These are phyloP conservation scores for Recurvomyces mirabilis DNA, from an alignment of 495 filamentous ascomycete genomes.

Conservation along the genomic window DNA sequence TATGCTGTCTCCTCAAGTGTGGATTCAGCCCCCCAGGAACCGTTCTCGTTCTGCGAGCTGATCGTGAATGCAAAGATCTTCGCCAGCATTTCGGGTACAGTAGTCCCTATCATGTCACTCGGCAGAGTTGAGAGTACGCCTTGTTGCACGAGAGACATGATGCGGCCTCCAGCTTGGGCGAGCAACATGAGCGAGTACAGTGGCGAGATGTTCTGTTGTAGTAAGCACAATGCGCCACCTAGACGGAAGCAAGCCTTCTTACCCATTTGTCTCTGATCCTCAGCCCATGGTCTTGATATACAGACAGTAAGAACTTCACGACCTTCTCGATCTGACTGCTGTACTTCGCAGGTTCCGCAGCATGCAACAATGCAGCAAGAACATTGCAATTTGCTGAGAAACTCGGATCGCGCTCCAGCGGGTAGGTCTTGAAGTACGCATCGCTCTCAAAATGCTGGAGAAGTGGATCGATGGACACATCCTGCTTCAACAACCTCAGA, in stretches of 20 bases:
- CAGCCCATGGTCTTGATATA: background rate
- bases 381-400: slow-evolving; percentile 39
- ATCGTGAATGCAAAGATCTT: background rate
- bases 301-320: background rate
- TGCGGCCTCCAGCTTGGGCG: slow-evolving; percentile 1
- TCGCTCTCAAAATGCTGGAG: slow-evolving; percentile 29
- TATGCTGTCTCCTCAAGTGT: slow-evolving; percentile 6
- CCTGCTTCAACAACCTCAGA: slow-evolving; percentile 26
- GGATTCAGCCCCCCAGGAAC: background rate
- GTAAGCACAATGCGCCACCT: background rate
- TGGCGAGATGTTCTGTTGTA: slow-evolving; percentile 7
- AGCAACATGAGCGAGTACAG: slow-evolving; percentile 8
- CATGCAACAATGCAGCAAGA: slow-evolving; percentile 26
- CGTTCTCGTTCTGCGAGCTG: background rate
- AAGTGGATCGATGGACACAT: slow-evolving; percentile 16
- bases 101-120: background rate
- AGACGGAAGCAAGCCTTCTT: too few species aligned
- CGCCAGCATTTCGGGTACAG: background rate
- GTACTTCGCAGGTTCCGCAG: slow-evolving; percentile 1
- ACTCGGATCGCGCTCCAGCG: slow-evolving; percentile 30
- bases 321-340: slow-evolving; percentile 5
- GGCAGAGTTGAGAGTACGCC: background rate
- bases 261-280: slow-evolving; percentile 6
- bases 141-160: slow-evolving; percentile 1
- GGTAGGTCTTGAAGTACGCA: slow-evolving; percentile 34